These are phyloP conservation scores for Malassezia caprae DNA, from an alignment of 1,284 basidiomycete genomes.

Conservation along the genomic window DNA sequence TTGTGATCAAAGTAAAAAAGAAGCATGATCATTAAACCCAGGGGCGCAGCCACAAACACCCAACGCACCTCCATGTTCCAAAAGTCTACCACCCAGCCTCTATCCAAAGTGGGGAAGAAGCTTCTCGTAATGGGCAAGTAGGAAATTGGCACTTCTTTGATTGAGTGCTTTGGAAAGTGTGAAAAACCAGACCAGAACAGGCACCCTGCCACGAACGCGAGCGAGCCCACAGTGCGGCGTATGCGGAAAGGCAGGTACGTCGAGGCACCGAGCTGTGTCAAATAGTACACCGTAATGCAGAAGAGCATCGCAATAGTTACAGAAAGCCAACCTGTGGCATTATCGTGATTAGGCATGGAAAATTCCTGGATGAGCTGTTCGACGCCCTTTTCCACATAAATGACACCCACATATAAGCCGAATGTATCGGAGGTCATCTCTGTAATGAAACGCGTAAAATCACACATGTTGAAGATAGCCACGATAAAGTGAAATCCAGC, in stretches of 20 bases:
- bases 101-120: conserved; percentile 57
- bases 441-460: conserved; percentile 46
- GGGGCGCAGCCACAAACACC: conserved; percentile 65
- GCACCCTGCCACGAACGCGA: conserved; percentile 49
- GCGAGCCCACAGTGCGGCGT: conserved; percentile 47
- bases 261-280: conserved; percentile 31
- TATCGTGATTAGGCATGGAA: conserved; percentile 34
- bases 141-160: conserved; percentile 32
- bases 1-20: conserved; percentile 57
- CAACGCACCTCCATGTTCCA: conserved; percentile 83
- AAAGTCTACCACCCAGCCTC: conserved; percentile 77
- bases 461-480: conserved; percentile 61
- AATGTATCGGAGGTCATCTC: conserved; percentile 90
- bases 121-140: conserved; percentile 45
- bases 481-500: conserved; percentile 84
- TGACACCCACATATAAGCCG: conserved; percentile 56
- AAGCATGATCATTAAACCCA: conserved; percentile 52
- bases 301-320: conserved; percentile 51
- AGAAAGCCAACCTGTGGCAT: conserved; percentile 49
- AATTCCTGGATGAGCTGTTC: conserved; percentile 50
- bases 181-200: conserved; percentile 51
- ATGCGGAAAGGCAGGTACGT: conserved; percentile 47
- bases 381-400: conserved; percentile 50
- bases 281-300: conserved; percentile 49
- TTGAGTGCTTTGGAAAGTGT: conserved; percentile 45